A percentile compares a stretch with the other conserved stretches of the same genome.
Evolutionary conservation across 129 eudicot species (phyloP).

Genomic region (Flaveria ramosissima): DNA sequence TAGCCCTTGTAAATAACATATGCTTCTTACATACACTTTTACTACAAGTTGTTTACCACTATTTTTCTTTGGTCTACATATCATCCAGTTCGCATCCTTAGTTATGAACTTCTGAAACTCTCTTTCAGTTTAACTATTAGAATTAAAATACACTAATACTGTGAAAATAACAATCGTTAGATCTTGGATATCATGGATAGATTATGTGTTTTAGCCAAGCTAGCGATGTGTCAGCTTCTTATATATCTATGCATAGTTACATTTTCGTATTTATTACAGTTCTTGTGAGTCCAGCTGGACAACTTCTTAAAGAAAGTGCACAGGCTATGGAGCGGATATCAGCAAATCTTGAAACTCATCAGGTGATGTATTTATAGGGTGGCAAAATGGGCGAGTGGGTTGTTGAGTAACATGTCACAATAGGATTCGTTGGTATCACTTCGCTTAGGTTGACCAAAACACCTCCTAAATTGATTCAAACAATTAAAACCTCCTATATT

Average conservation of each 20-base stretch:
- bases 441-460: not conserved
- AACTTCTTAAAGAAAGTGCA: constrained; percentile 69
- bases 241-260: constrained; percentile 17
- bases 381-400: not conserved
- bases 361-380: constrained; percentile 45
- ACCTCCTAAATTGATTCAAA: not conserved
- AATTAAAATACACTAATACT: not conserved
- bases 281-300: constrained; percentile 55
- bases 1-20: not conserved
- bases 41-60: not conserved
- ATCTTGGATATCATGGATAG: not conserved
- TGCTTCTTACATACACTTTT: constrained; percentile 5
- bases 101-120: constrained; percentile 7
- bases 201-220: not conserved
- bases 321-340: constrained; percentile 62
- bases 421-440: not conserved
- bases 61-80: not conserved
- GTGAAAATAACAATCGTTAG: not conserved
- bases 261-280: constrained; percentile 32
- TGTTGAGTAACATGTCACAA: not conserved
- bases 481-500: not conserved
- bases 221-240: constrained; percentile 9
- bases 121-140: not conserved
- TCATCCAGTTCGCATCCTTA: not conserved
- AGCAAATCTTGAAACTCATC: constrained; percentile 61